Percentiles rank a stretch among this genome's conserved stretches.
Conservation (phyloP, 352 stramenopile genomes). For the Sclerospora graminicola region DNA sequence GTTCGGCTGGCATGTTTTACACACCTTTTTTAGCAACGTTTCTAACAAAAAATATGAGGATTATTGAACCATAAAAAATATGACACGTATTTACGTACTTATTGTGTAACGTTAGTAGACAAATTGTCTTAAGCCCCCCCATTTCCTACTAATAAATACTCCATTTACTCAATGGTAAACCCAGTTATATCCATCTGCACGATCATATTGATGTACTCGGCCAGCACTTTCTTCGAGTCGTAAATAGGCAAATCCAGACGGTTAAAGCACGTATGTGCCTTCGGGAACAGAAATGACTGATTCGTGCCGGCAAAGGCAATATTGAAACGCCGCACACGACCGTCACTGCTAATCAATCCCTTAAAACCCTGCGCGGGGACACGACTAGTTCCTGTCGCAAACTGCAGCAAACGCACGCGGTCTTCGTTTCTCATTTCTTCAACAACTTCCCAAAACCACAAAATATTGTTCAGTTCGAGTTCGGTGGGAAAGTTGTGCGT, state of each 20-base stretch:
- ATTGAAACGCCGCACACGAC: slow-evolving; percentile 67
- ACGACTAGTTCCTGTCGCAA: slow-evolving; percentile 70
- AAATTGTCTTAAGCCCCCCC: slow-evolving; percentile 63
- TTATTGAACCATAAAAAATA: no score
- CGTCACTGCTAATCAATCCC: slow-evolving; percentile 73
- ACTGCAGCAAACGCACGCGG: slow-evolving; percentile 69
- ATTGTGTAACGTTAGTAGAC: no score
- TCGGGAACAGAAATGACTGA: slow-evolving; percentile 61
- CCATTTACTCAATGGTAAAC: no score
- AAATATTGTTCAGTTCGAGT: slow-evolving; percentile 83
- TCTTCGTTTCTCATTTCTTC: slow-evolving; percentile 64
- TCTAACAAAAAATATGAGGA: no score
- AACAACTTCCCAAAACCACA: slow-evolving; percentile 97
- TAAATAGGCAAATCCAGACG: slow-evolving; percentile 71
- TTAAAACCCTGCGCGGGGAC: slow-evolving; percentile 80
- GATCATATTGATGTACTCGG: no score
- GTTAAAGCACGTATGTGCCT: slow-evolving; percentile 83
- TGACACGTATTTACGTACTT: no score
- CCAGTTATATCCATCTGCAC: no score
- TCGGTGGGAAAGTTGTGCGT: slow-evolving; percentile 52
- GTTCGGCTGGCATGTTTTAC: no score
- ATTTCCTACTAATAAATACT: no score
- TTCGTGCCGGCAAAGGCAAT: slow-evolving; percentile 54
- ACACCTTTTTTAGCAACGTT: no score
- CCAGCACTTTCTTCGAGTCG: slow-evolving; percentile 47